A percentile compares a stretch with the other conserved stretches of the same genome.
Conservation (phyloP, 805 yeast genomes). For the Candida taoyuanica region DNA sequence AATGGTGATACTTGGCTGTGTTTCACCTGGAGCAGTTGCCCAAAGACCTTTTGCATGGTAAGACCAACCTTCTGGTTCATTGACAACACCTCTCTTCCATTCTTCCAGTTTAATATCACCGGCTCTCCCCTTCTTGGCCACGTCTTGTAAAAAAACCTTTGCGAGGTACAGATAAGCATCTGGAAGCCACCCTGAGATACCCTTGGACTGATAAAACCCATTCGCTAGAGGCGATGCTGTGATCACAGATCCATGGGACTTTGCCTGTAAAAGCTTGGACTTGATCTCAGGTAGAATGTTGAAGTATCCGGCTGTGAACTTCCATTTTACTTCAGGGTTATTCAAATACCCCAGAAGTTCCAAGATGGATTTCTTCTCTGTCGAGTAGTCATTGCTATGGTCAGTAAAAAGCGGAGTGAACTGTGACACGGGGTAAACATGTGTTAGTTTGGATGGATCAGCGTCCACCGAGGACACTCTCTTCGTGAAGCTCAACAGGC, state of each 20-base stretch:
- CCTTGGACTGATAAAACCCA: slow-evolving; percentile 82
- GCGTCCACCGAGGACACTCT: slow-evolving; percentile 16
- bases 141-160: slow-evolving; percentile 55
- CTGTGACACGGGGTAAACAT: slow-evolving; percentile 88
- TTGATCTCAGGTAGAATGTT: slow-evolving; percentile 79
- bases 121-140: slow-evolving; percentile 37
- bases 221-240: slow-evolving; percentile 94
- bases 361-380: slow-evolving; percentile 73
- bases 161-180: slow-evolving; percentile 81
- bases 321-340: slow-evolving; percentile 60
- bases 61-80: slow-evolving; percentile 86
- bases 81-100: slow-evolving; percentile 86
- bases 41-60: slow-evolving; percentile 97
- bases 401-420: slow-evolving; percentile 73
- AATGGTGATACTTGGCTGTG: slow-evolving; percentile 65
- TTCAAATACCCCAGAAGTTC: slow-evolving; percentile 54
- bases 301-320: slow-evolving; percentile 95
- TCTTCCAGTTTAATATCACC: slow-evolving; percentile 57
- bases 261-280: slow-evolving; percentile 49
- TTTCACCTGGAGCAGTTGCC: slow-evolving; percentile 58
- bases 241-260: slow-evolving; percentile 64
- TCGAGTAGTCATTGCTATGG: slow-evolving; percentile 62
- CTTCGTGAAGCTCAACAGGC: slow-evolving; percentile 48
- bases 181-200: slow-evolving; percentile 78
- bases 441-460: slow-evolving; percentile 40